Evolutionary conservation across 1,284 basidiomycete genomes (phyloP).

Genomic region (Cryptococcus deneoformans): DNA sequence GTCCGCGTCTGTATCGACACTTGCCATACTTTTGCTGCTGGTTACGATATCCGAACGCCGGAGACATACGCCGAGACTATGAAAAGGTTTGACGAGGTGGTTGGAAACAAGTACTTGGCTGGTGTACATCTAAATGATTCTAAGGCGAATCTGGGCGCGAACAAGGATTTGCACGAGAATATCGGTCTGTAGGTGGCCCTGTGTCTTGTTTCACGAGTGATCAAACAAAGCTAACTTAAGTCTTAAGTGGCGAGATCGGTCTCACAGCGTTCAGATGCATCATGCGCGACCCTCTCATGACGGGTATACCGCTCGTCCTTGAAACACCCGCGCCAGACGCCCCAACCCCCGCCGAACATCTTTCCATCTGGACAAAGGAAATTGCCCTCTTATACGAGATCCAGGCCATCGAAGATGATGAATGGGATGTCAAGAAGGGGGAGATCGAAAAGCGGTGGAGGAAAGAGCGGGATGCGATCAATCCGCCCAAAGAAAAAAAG

Average conservation of each 20-base stretch:
- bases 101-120: conserved; percentile 69
- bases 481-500: conserved; percentile 36
- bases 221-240: background rate
- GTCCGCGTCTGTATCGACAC: conserved; percentile 85
- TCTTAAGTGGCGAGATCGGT: conserved; percentile 62
- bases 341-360: conserved; percentile 50
- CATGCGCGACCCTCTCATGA: conserved; percentile 65
- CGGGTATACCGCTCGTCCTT: conserved; percentile 71
- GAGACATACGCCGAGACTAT: conserved; percentile 50
- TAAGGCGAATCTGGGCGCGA: conserved; percentile 61
- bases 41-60: conserved; percentile 71
- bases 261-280: conserved; percentile 64
- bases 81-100: conserved; percentile 60
- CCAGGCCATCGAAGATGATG: conserved; percentile 37
- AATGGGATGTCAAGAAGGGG: conserved; percentile 35
- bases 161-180: conserved; percentile 78
- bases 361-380: conserved; percentile 69
- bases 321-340: conserved; percentile 62
- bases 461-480: conserved; percentile 35
- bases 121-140: conserved; percentile 86
- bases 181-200: conserved; percentile 64
- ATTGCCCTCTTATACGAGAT: conserved; percentile 55
- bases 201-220: background rate
- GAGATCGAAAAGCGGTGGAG: conserved; percentile 37
- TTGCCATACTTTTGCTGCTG: conserved; percentile 79